Evolutionary conservation across 2,329 filamentous ascomycete species (phyloP).

Genomic region (Plenodomus lindquistii): DNA sequence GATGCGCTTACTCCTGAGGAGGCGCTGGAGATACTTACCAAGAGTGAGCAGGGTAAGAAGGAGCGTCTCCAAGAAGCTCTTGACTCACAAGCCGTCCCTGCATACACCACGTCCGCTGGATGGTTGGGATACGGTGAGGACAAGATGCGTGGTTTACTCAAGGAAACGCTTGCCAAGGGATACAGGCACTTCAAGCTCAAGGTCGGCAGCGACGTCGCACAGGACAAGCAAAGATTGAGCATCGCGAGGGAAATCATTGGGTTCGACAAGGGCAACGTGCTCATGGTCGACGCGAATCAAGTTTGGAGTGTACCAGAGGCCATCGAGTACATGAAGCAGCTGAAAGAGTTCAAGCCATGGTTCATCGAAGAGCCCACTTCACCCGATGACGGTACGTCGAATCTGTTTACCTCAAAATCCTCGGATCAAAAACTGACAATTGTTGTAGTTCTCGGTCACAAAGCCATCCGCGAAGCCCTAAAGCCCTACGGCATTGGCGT

Average conservation of each 20-base stretch:
- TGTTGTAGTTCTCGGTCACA: conserved; percentile 80
- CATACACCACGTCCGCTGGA: conserved; percentile 87
- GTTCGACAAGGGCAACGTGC: conserved; percentile 78
- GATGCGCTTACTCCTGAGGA: conserved; percentile 89
- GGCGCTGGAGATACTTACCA: conserved; percentile 71
- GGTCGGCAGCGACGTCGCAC: conserved; percentile 73
- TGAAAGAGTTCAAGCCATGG: conserved; percentile 84
- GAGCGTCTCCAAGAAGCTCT: conserved; percentile 74
- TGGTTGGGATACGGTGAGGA: conserved; percentile 92
- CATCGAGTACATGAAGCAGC: conserved; percentile 81
- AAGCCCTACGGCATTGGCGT: conserved; percentile 76
- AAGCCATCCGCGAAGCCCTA: conserved; percentile 79
- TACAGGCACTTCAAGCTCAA: conserved; percentile 92
- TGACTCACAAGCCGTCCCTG: conserved; percentile 75
- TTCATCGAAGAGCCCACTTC: conserved; percentile 95
- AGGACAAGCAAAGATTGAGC: conserved; percentile 69
- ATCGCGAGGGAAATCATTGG: conserved; percentile 82
- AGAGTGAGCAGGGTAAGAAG: conserved; percentile 68
- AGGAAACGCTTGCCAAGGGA: conserved; percentile 74
- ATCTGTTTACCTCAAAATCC: not conserved
- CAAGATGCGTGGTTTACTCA: conserved; percentile 76
- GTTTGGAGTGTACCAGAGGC: conserved; percentile 90
- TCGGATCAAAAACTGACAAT: too few relatives aligned
- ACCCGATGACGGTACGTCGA: conserved; percentile 67
- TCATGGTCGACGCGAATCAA: conserved; percentile 95